phyloP scores from a whole-genome alignment of 2,329 filamentous ascomycete genomes.

The Aspergillus neoniger region DNA sequence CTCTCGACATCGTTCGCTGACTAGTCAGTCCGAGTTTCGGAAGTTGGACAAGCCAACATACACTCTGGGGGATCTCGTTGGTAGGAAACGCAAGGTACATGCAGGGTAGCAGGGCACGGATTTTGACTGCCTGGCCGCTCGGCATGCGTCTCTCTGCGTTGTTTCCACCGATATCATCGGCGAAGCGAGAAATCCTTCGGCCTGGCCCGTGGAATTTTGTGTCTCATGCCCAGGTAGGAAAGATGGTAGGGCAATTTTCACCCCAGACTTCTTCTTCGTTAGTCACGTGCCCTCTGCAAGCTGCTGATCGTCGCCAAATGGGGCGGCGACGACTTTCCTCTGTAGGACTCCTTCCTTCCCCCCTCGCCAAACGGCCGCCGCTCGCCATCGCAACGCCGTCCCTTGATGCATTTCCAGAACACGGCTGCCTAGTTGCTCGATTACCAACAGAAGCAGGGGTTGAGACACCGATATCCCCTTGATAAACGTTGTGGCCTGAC shows the following conservation, averaged over 20 bases:
- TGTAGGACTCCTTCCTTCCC: constrained; percentile 2
- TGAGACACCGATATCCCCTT: constrained; percentile 7
- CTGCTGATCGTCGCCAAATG: constrained; percentile 7
- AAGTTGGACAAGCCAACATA: neutral
- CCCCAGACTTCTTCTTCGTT: neutral
- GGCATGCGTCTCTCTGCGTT: constrained; percentile 3
- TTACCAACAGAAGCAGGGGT: constrained; percentile 5
- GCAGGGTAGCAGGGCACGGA: neutral
- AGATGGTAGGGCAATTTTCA: neutral
- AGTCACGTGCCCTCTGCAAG: neutral
- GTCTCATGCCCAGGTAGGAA: constrained; percentile 7
- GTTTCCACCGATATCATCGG: constrained; percentile 2
- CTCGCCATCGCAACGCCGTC: neutral
- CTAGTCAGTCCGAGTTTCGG: neutral
- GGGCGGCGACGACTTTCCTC: constrained; percentile 7
- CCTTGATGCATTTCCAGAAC: neutral
- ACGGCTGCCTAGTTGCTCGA: constrained; percentile 6
- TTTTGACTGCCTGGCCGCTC: neutral
- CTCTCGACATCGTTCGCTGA: neutral
- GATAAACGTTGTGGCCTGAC: neutral
- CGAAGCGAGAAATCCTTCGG: constrained; percentile 7
- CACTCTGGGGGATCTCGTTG: neutral
- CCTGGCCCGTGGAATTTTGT: constrained; percentile 10
- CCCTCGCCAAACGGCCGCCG: neutral
- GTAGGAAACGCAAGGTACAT: constrained; percentile 6